Percentiles rank a stretch among this genome's conserved stretches.
Evolutionary conservation across 495 filamentous ascomycete genomes (phyloP).

Genomic region (Elaphomyces granulatus): DNA sequence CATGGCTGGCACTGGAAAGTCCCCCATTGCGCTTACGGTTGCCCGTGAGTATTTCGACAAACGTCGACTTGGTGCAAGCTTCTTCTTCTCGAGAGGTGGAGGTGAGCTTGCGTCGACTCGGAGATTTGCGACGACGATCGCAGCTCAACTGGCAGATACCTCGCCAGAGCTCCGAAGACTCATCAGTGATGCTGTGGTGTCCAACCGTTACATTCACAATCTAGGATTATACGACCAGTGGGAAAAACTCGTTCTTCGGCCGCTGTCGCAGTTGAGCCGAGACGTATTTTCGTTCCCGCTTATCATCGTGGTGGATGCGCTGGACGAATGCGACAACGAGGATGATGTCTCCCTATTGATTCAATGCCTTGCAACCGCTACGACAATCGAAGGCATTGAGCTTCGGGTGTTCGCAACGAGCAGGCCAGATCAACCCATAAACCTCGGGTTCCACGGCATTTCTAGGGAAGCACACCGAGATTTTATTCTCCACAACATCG

Average conservation of each 20-base stretch:
- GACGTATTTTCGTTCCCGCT: too few species aligned
- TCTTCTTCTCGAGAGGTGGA: too few species aligned
- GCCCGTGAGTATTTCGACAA: constrained; percentile 7
- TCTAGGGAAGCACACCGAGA: constrained; percentile 4
- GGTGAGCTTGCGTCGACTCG: too few species aligned
- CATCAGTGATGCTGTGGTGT: too few species aligned
- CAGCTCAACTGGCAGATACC: constrained; percentile 1
- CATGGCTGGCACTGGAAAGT: constrained; percentile 31
- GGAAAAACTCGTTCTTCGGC: constrained; percentile 26
- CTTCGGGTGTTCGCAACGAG: constrained; percentile 13
- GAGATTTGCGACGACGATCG: too few species aligned
- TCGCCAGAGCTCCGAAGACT: constrained; percentile 6
- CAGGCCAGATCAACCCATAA: constrained; percentile 14
- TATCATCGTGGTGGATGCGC: constrained; percentile 9
- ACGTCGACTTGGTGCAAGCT: constrained; percentile 7
- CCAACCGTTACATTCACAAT: too few species aligned
- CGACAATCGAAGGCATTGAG: too few species aligned
- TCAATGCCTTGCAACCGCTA: too few species aligned
- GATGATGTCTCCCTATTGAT: constrained; percentile 2
- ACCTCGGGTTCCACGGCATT: constrained; percentile 10
- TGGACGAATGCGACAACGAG: constrained; percentile 9
- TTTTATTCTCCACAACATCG: constrained; percentile 11
- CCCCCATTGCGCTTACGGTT: constrained; percentile 27
- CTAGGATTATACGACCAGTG: constrained; percentile 24
- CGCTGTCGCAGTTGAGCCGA: too few species aligned